These are phyloP conservation scores for Beta vulgaris DNA, from an alignment of 148 eudicot species.

Conservation along the genomic window DNA sequence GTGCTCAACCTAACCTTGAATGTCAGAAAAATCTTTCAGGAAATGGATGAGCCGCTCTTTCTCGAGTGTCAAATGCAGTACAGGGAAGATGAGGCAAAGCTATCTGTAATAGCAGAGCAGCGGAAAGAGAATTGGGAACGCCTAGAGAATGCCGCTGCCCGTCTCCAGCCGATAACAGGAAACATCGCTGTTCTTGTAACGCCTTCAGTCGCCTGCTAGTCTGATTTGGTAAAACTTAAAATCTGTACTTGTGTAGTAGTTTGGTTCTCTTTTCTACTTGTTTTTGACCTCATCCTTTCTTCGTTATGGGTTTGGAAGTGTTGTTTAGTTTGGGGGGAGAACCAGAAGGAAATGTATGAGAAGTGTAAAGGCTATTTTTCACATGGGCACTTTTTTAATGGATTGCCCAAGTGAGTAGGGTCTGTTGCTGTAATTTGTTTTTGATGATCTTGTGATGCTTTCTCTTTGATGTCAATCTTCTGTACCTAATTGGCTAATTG, in stretches of 20 bases:
- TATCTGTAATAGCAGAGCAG: constrained; percentile 39
- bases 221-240: constrained; percentile 5
- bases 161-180: constrained; percentile 63
- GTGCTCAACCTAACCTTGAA: constrained; percentile 82
- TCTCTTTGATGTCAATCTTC: constrained; percentile 17
- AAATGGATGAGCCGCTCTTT: constrained; percentile 78
- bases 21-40: constrained; percentile 67
- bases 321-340: constrained; percentile 11
- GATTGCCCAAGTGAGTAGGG: constrained; percentile 34
- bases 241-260: constrained; percentile 21
- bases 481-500: constrained; percentile 16
- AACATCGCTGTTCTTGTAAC: constrained; percentile 74
- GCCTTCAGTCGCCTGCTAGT: constrained; percentile 42
- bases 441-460: constrained; percentile 16
- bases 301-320: constrained; percentile 6
- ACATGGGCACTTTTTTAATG: constrained; percentile 29
- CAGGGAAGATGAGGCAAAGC: constrained; percentile 53
- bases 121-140: constrained; percentile 67
- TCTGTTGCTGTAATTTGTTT: constrained; percentile 37
- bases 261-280: constrained; percentile 13
- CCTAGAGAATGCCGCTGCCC: constrained; percentile 71
- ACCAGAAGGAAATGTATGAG: constrained; percentile 29
- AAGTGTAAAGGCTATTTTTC: constrained; percentile 23
- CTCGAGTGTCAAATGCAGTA: constrained; percentile 52
- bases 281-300: constrained; percentile 18